A percentile compares a stretch with the other conserved stretches of the same genome.
phyloP scores from a whole-genome alignment of 768 basidiomycete genomes.

The Pholiota molesta region DNA sequence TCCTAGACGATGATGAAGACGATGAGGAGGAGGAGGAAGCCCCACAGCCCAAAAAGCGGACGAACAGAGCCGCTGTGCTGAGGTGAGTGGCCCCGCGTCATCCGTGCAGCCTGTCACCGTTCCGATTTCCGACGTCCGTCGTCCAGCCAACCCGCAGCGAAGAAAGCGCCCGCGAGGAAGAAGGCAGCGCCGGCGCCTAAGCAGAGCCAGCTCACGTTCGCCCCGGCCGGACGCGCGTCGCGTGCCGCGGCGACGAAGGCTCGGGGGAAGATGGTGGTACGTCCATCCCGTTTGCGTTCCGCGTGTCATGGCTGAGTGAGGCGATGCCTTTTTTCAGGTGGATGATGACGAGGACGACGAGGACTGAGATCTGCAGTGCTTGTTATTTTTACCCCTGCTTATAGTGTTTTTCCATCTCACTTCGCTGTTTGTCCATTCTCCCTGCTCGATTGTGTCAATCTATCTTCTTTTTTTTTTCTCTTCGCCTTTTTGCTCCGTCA shows the following conservation, averaged over 20 bases:
- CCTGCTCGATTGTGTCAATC: no score
- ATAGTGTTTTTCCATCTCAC: not conserved
- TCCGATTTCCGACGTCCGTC: not conserved
- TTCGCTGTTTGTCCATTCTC: not conserved
- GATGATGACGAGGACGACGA: conserved; percentile 28
- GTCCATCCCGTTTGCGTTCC: conserved; percentile 16
- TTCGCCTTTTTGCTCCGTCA: no score
- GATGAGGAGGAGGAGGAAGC: conserved; percentile 51
- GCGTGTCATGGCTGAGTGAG: no score
- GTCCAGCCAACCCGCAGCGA: conserved; percentile 38
- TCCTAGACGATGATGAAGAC: conserved; percentile 58
- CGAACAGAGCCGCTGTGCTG: conserved; percentile 64
- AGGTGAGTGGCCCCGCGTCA: conserved; percentile 43
- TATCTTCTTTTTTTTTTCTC: no score
- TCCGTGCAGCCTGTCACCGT: not conserved
- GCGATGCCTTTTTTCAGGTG: conserved; percentile 11
- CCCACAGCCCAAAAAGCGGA: conserved; percentile 53
- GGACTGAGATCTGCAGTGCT: not conserved
- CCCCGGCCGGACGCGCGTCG: conserved; percentile 59
- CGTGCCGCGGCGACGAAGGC: conserved; percentile 74
- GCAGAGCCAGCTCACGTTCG: conserved; percentile 66
- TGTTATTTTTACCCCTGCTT: no score
- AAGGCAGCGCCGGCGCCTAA: conserved; percentile 56
- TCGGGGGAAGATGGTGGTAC: conserved; percentile 62
- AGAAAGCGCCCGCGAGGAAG: conserved; percentile 50